Percentiles rank a stretch among this genome's conserved stretches.
These are phyloP conservation scores for Aphanomyces stellatus DNA, from an alignment of 352 stramenopile genomes.

Conservation along the genomic window DNA sequence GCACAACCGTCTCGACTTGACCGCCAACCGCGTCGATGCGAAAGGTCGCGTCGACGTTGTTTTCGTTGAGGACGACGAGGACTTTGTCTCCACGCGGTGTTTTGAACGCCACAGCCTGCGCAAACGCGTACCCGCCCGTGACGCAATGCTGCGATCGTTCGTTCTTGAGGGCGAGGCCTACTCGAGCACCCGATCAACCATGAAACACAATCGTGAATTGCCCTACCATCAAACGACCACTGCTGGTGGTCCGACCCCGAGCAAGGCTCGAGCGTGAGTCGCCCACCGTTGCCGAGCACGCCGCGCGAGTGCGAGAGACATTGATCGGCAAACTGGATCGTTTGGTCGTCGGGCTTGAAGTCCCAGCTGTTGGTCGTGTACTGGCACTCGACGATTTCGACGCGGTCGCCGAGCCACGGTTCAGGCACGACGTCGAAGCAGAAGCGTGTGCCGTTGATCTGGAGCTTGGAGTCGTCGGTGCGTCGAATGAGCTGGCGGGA, in stretches of 20 bases:
- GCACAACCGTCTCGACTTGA: constrained; percentile 44
- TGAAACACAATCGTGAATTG: constrained; percentile 25
- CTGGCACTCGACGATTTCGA: constrained; percentile 53
- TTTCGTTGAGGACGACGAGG: constrained; percentile 78
- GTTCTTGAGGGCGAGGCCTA: constrained; percentile 21
- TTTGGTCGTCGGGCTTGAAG: constrained; percentile 31
- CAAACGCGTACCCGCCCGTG: constrained; percentile 67
- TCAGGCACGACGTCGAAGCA: constrained; percentile 45
- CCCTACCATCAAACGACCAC: constrained; percentile 39
- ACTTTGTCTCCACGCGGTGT: constrained; percentile 67
- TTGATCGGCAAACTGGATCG: constrained; percentile 50
- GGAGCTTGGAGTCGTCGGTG: constrained; percentile 60
- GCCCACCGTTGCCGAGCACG: constrained; percentile 39
- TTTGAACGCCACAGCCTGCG: constrained; percentile 57
- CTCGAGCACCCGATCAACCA: constrained; percentile 27
- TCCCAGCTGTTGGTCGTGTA: constrained; percentile 62
- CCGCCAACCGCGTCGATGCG: constrained; percentile 40
- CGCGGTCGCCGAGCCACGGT: constrained; percentile 45
- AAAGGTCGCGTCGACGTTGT: constrained; percentile 62
- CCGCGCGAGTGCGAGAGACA: constrained; percentile 62
- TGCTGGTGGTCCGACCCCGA: constrained; percentile 31
- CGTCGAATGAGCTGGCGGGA: constrained; percentile 44
- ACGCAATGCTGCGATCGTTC: constrained; percentile 52
- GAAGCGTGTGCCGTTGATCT: constrained; percentile 45
- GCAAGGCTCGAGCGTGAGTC: constrained; percentile 29